phyloP scores from a whole-genome alignment of 2,329 filamentous ascomycete species.

The Colletotrichum siamense region DNA sequence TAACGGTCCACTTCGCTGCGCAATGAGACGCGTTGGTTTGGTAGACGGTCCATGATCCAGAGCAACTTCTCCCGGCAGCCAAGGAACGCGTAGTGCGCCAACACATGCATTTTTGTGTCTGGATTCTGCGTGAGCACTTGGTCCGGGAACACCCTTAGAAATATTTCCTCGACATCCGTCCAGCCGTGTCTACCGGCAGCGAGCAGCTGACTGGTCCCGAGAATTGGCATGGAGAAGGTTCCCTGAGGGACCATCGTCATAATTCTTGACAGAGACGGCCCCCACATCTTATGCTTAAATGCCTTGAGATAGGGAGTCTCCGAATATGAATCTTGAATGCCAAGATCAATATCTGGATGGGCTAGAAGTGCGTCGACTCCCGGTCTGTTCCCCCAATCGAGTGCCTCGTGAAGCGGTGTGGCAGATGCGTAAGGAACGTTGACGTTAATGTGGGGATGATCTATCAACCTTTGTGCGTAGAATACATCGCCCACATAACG shows the following conservation, averaged over 20 bases:
- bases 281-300: accelerated
- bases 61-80: not conserved
- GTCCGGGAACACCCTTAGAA: accelerated
- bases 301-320: not conserved
- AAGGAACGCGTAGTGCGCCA: not conserved
- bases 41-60: not conserved
- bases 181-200: not conserved
- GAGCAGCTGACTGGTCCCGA: not conserved
- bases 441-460: not conserved
- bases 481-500: accelerated
- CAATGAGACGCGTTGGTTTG: not conserved
- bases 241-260: accelerated
- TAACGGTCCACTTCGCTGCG: not conserved
- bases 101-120: not conserved
- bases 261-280: accelerated
- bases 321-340: accelerated
- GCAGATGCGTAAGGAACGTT: accelerated
- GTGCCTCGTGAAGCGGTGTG: accelerated
- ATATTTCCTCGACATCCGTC: not conserved
- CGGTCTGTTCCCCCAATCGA: accelerated
- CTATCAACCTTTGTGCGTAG: accelerated
- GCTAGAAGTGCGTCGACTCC: not conserved
- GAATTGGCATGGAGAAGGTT: accelerated
- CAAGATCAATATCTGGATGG: not conserved
- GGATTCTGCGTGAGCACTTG: accelerated